Evolutionary conservation across 805 yeast species (phyloP), one percentile per base, ranked within the genome.

Genomic region (Wickerhamomyces xylosicus): DNA sequence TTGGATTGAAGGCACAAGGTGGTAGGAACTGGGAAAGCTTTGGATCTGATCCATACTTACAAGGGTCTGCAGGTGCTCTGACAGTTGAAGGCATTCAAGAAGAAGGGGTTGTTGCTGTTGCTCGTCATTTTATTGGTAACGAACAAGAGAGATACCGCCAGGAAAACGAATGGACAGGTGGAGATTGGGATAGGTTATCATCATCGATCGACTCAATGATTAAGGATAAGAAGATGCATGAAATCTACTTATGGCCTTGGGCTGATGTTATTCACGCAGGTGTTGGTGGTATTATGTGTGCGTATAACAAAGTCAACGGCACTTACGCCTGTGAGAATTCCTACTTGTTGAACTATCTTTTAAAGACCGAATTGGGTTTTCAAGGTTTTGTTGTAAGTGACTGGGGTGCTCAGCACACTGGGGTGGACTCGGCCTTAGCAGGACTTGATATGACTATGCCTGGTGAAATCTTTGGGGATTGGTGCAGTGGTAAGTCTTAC

Each of bases 401-500:
- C 50, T 75, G 82, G 80, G 75, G 73, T n/a, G 82, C 79, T 5
- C 77, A 71, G 42, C 77, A 71, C 46, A 52, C 70, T 8, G 82
- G 83, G 5, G 74, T 75, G 5, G 63, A 66, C 37, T 66, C 78
- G 1, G 77, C 72, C 1, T 55, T 73, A 19, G 66, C 79, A 2
- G 85, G 85, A 3, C 56, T 74, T 28, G 84, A 78, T 54, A 74
- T 78, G 80, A 62, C 72, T 11, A 75, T 77, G 82, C 83, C 83
- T 1, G 76, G 77, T 33, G 75, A 71, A 40, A 56, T 64, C 1
- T 70, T 67, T 45, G 74, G 73, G 41, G 72, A 64, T 35, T 70
- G 75, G 76, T 59, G 65, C 34, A 58, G 69, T 22, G 78, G 76
- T 1, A 67, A 68, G 46, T 69, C 79, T 1, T 66, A 61, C 37